Percentiles rank a stretch among this genome's conserved stretches.
Evolutionary conservation across 2,329 filamentous ascomycete species (phyloP).

Genomic region (Penicillium sp.): DNA sequence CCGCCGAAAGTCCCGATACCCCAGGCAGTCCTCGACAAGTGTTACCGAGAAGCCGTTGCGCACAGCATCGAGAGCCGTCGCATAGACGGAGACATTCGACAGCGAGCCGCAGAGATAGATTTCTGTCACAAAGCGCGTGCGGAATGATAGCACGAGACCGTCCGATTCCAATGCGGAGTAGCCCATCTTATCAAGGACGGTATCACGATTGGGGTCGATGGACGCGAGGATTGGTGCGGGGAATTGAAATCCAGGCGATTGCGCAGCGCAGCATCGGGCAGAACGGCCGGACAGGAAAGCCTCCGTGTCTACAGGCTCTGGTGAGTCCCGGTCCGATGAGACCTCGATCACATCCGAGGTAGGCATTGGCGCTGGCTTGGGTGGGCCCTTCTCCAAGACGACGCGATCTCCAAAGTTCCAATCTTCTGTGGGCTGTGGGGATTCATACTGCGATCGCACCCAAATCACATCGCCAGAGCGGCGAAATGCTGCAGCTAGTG

Average conservation of each 20-base stretch:
- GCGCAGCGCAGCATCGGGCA: slow-evolving; percentile 45
- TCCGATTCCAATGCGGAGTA: slow-evolving; percentile 87
- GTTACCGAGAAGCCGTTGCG: slow-evolving; percentile 86
- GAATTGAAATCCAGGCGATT: slow-evolving; percentile 53
- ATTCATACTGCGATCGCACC: slow-evolving; percentile 75
- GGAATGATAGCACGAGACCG: slow-evolving; percentile 72
- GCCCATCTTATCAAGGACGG: slow-evolving; percentile 68
- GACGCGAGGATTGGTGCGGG: slow-evolving; percentile 53
- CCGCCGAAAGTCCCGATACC: slow-evolving; percentile 70
- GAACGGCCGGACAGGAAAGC: slow-evolving; percentile 46
- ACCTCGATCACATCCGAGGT: slow-evolving; percentile 29
- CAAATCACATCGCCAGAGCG: slow-evolving; percentile 75
- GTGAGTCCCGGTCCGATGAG: slow-evolving; percentile 23
- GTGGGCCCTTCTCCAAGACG: slow-evolving; percentile 39
- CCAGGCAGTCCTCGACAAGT: slow-evolving; percentile 84
- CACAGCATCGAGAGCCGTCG: slow-evolving; percentile 87
- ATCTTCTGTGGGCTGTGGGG: slow-evolving; percentile 61
- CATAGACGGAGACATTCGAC: slow-evolving; percentile 85
- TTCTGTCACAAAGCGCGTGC: slow-evolving; percentile 86
- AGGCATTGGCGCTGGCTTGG: slow-evolving; percentile 13
- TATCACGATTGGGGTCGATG: slow-evolving; percentile 56
- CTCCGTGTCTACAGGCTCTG: slow-evolving; percentile 43
- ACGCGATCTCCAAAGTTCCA: slow-evolving; percentile 52
- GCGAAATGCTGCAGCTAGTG: slow-evolving; percentile 74
- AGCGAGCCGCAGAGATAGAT: slow-evolving; percentile 86